A percentile compares a stretch with the other conserved stretches of the same genome.
These are phyloP conservation scores for Trichothecium sympodiale DNA, from an alignment of 2,329 filamentous ascomycete genomes.

Conservation along the genomic window DNA sequence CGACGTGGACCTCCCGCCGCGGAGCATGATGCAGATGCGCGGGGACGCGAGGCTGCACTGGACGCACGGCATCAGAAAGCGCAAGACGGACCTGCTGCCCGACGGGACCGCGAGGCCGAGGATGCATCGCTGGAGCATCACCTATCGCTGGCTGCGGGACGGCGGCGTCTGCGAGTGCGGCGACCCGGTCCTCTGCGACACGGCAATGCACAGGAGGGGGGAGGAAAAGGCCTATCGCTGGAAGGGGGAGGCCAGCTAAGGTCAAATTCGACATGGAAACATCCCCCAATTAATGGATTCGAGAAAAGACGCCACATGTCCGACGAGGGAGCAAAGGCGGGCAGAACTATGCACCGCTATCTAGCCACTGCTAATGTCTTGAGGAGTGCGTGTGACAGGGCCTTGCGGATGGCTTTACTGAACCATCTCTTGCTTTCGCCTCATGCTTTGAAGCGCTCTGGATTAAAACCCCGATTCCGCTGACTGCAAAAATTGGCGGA, in stretches of 20 bases:
- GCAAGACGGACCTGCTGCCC: constrained; percentile 36
- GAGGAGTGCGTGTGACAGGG: too few species aligned
- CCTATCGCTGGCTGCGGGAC: constrained; percentile 40
- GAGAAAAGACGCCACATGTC: too few species aligned
- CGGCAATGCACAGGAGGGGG: constrained; percentile 32
- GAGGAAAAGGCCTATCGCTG: constrained; percentile 39
- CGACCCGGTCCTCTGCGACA: constrained; percentile 37
- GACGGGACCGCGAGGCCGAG: constrained; percentile 34
- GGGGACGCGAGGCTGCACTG: constrained; percentile 40
- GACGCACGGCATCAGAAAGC: constrained; percentile 43
- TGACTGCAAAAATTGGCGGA: too few species aligned
- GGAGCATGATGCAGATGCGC: constrained; percentile 40
- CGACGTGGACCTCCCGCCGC: constrained; percentile 34
- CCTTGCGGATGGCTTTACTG: too few species aligned
- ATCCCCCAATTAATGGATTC: too few species aligned
- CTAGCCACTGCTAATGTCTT: too few species aligned
- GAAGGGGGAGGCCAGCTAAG: constrained; percentile 24
- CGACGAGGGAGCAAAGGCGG: too few species aligned
- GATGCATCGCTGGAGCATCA: constrained; percentile 40
- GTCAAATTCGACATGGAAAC: too few species aligned
- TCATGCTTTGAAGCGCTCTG: too few species aligned
- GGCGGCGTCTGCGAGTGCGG: constrained; percentile 38
- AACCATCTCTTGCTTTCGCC: too few species aligned
- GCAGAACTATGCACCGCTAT: too few species aligned
- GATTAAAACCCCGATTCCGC: too few species aligned